phyloP scores from a whole-genome alignment of 495 filamentous ascomycete species.

The Penicillium angulare region DNA sequence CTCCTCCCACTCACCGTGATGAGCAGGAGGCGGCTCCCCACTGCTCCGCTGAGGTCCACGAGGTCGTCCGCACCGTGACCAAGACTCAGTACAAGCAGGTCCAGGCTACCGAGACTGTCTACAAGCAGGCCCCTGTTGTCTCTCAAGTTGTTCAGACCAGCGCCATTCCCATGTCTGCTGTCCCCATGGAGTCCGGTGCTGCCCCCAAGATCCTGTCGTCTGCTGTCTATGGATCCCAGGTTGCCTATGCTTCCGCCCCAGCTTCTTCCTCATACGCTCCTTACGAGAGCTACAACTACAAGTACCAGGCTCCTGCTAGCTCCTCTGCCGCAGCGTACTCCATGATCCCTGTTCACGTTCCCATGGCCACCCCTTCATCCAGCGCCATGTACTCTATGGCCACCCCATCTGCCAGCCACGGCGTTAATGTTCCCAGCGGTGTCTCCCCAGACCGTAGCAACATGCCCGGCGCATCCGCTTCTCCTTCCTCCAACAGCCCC shows the following conservation, averaged over 20 bases:
- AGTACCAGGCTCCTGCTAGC: conserved; percentile 12
- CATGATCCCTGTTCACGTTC: conserved; percentile 35
- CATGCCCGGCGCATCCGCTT: conserved; percentile 7
- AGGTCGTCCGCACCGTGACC: conserved; percentile 32
- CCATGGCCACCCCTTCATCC: conserved; percentile 18
- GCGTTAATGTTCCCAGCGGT: conserved; percentile 9
- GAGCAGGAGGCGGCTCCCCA: background rate
- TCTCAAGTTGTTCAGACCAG: conserved; percentile 7
- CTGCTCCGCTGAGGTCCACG: conserved; percentile 10
- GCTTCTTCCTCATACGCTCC: conserved; percentile 6
- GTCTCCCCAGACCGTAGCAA: conserved; percentile 15
- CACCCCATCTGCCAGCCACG: conserved; percentile 7
- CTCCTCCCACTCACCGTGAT: background rate
- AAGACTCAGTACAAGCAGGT: conserved; percentile 27
- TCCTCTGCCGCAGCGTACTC: conserved; percentile 12
- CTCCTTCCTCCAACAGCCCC: conserved; percentile 10
- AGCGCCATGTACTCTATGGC: conserved; percentile 7
- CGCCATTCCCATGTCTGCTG: conserved; percentile 8
- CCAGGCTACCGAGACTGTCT: conserved; percentile 10
- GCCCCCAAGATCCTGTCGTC: conserved; percentile 8
- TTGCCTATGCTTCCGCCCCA: conserved; percentile 1
- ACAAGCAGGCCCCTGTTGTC: background rate
- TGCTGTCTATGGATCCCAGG: background rate
- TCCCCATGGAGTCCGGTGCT: background rate
- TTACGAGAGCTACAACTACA: conserved; percentile 9